Evolutionary conservation across 176 grass and related monocot genomes (phyloP), one percentile per base, ranked within the genome.

Genomic region (Metroxylon sagu): DNA sequence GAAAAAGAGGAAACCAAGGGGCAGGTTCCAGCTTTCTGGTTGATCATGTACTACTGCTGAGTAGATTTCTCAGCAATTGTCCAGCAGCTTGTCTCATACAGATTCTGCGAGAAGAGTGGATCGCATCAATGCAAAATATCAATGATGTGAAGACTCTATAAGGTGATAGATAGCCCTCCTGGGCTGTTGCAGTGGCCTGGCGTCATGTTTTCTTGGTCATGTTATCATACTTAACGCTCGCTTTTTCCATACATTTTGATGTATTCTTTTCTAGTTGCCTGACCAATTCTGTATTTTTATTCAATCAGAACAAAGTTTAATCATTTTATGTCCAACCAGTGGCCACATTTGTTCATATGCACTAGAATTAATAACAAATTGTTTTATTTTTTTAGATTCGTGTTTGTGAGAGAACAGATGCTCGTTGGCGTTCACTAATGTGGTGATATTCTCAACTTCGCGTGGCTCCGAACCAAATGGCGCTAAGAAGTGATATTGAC

Each of bases 1-100:
- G 84, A 76, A 76, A 85, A 96, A 90, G 87, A 90, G 79, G 70
- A 90, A 81, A 80, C 87, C 68, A 3, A 88, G 77, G 35, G 87
- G 87, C 57, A 72, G 83, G 51, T 85, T 96, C 71, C 87, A 91
- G 70, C 71, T 96, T 30, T 85, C 92, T 64, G 85, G 71, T 72
- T 96, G 64, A 80, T 79, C 26, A 16, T 25, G 8, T 69, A 55
- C 23, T 39, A 14, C 29, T 1, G 5, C 30, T 39, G 19, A 15
- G 26, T 26, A 14, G 31, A 26, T 25, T 67, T 25, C 73, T 12
- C 0, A n/a, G 29, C 2, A 10, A 43, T 43, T 43, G 52, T 19
- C 66, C 29, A 59, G 53, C 48, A 72, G 12, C 52, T 66, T 70
- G 63, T 82, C 62, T 78, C 21, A 23, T 60, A 62, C 21, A 3